These are phyloP conservation scores for Metschnikowia chrysomelidarum DNA, from an alignment of 805 yeast genomes.

Conservation along the genomic window DNA sequence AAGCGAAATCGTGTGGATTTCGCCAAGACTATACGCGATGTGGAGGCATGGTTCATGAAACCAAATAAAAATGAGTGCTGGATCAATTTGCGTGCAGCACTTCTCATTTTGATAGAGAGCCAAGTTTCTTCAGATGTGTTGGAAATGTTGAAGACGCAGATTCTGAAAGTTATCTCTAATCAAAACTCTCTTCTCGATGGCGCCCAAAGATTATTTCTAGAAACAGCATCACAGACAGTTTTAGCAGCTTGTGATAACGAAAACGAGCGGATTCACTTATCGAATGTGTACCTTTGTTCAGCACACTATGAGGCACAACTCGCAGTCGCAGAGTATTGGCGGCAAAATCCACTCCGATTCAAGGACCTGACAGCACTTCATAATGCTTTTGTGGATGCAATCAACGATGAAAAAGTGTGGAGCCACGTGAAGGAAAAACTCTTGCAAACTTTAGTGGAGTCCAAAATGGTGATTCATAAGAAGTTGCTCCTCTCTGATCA, in stretches of 20 bases:
- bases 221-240: slow-evolving; percentile 22
- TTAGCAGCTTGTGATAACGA: slow-evolving; percentile 17
- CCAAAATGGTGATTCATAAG: not conserved
- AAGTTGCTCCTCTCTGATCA: not conserved
- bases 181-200: slow-evolving; percentile 6
- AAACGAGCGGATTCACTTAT: not conserved
- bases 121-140: not conserved
- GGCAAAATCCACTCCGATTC: not conserved
- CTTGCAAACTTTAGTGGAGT: slow-evolving; percentile 1
- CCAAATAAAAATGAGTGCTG: slow-evolving; percentile 37
- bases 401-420: slow-evolving; percentile 1
- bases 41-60: slow-evolving; percentile 11
- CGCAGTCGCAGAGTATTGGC: slow-evolving; percentile 7
- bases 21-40: slow-evolving; percentile 25
- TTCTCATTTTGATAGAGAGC: slow-evolving; percentile 5
- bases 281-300: not conserved
- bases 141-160: not conserved
- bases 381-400: not conserved
- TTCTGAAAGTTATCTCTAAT: not conserved
- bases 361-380: slow-evolving; percentile 1
- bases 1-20: slow-evolving; percentile 6
- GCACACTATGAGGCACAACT: slow-evolving; percentile 9
- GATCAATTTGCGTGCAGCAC: slow-evolving; percentile 10
- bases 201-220: slow-evolving; percentile 33
- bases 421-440: slow-evolving; percentile 2